Evolutionary conservation across 1,139 yeast species (phyloP).

Genomic region (Taphrina pruni): DNA sequence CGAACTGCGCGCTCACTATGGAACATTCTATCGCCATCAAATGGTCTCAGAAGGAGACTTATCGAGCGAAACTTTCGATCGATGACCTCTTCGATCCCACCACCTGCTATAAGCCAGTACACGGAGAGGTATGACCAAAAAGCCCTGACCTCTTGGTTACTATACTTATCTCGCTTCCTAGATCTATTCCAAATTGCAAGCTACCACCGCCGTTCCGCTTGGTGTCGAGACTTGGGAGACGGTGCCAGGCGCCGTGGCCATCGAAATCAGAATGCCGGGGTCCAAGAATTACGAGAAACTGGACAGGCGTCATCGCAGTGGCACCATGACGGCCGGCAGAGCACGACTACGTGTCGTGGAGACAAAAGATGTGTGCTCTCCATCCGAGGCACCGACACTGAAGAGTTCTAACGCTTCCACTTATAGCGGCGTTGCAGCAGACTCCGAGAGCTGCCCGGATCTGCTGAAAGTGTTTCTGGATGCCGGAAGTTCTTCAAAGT

Average conservation of each 20-base stretch:
- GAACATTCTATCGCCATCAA: constrained; percentile 11
- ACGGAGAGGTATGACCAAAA: constrained; percentile 3
- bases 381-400: not conserved
- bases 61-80: constrained; percentile 8
- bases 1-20: constrained; percentile 3
- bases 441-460: not conserved
- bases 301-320: not conserved
- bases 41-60: constrained; percentile 21
- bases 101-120: constrained; percentile 2
- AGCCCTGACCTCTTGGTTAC: not conserved
- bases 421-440: not conserved
- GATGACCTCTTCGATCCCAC: constrained; percentile 18
- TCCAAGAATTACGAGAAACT: constrained; percentile 3
- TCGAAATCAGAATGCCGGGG: constrained; percentile 20
- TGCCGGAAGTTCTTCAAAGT: not conserved
- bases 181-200: constrained; percentile 15
- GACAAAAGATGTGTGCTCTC: not conserved
- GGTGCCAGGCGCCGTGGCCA: not conserved
- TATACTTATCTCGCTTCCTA: not conserved
- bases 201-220: not conserved
- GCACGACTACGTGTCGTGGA: constrained; percentile 21
- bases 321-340: constrained; percentile 8
- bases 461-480: constrained; percentile 16
- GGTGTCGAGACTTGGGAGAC: constrained; percentile 2
- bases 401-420: not conserved